Conservation (phyloP, 768 basidiomycete species). For the Russula virescens region DNA sequence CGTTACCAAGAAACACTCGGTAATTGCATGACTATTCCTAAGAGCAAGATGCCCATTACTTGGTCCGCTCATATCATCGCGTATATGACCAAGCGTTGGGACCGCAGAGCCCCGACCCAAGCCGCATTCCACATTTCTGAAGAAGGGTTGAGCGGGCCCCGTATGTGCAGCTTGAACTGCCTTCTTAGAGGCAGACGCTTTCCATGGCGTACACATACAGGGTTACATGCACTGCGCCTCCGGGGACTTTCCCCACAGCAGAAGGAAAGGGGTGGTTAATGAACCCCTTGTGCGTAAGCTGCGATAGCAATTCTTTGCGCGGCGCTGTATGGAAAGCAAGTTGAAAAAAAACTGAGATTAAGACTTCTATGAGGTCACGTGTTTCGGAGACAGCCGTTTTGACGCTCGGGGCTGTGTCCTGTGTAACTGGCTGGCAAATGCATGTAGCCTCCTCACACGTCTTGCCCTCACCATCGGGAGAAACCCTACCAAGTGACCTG, state of each 20-base stretch:
- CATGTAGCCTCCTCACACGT: too few species aligned
- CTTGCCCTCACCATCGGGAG: not conserved
- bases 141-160: slow-evolving; percentile 26
- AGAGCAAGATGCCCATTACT: slow-evolving; percentile 63
- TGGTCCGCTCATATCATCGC: slow-evolving; percentile 76
- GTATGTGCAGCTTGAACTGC: slow-evolving; percentile 42
- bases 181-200: slow-evolving; percentile 72
- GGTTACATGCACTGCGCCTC: slow-evolving; percentile 69
- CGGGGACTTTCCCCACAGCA: slow-evolving; percentile 95
- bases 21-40: slow-evolving; percentile 88
- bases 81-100: slow-evolving; percentile 41
- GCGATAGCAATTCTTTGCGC: slow-evolving; percentile 82
- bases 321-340: slow-evolving; percentile 35
- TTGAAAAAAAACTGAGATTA: too few species aligned
- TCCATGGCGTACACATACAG: slow-evolving; percentile 43
- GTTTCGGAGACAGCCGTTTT: slow-evolving; percentile 10
- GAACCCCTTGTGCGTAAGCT: slow-evolving; percentile 66
- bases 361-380: slow-evolving; percentile 16
- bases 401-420: too few species aligned
- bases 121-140: slow-evolving; percentile 21
- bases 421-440: too few species aligned
- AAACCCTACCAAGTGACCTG: not conserved
- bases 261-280: slow-evolving; percentile 36
- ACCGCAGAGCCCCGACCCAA: slow-evolving; percentile 27
- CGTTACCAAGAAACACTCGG: slow-evolving; percentile 51